phyloP scores from a whole-genome alignment of 1,284 basidiomycete genomes.

The Pisolithus thermaeus region DNA sequence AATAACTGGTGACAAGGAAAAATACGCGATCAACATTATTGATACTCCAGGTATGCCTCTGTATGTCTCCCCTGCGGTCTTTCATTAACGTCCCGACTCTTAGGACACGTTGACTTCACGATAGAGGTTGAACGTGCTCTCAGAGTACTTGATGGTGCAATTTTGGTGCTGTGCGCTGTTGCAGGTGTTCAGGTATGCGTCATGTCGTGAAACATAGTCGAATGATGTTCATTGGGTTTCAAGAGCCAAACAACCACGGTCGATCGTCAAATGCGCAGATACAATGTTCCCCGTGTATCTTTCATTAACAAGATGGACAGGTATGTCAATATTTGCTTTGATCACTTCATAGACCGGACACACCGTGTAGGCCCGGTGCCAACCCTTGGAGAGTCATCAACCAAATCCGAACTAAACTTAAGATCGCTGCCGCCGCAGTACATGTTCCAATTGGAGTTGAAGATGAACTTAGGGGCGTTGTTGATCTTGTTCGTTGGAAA shows the following conservation, averaged over 20 bases:
- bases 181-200: conserved; percentile 82
- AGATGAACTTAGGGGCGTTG: conserved; percentile 83
- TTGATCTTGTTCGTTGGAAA: conserved; percentile 95
- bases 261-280: conserved; percentile 97
- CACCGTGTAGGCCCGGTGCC: conserved; percentile 72
- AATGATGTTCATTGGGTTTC: background rate
- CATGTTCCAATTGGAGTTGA: conserved; percentile 95
- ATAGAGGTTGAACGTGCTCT: conserved; percentile 98
- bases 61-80: background rate
- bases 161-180: conserved; percentile 95
- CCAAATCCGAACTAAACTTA: conserved; percentile 90
- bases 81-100: background rate
- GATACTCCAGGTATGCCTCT: conserved; percentile 83
- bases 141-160: conserved; percentile 94
- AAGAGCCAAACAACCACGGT: conserved; percentile 98
- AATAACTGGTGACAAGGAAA: conserved; percentile 61
- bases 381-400: conserved; percentile 95
- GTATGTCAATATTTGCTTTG: conserved; percentile 30
- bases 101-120: conserved; percentile 98
- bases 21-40: conserved; percentile 97
- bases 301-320: conserved; percentile 99
- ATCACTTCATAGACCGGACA: background rate
- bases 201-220: background rate
- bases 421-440: conserved; percentile 91
- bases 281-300: conserved; percentile 91